phyloP scores from a whole-genome alignment of 75 land plant genomes.

The Isoetes taiwanensis region DNA sequence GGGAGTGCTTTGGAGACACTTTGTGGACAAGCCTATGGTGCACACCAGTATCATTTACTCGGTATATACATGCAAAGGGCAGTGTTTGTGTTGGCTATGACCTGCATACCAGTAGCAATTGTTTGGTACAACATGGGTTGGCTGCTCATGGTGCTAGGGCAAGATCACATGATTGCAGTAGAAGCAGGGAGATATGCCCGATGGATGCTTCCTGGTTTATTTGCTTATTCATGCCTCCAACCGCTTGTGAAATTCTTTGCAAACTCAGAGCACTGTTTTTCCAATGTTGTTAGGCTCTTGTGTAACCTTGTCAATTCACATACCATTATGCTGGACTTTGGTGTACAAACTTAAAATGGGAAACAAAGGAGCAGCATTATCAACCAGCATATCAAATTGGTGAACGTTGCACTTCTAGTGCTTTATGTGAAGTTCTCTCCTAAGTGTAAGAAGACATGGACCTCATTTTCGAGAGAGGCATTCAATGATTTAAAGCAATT shows the following conservation, averaged over 20 bases:
- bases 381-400: conserved; percentile 35
- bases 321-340: conserved; percentile 33
- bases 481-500: not conserved
- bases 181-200: conserved; percentile 11
- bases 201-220: conserved; percentile 25
- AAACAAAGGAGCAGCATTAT: conserved; percentile 24
- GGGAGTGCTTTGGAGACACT: conserved; percentile 41
- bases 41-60: conserved; percentile 27
- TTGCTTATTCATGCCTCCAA: conserved; percentile 15
- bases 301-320: conserved; percentile 19
- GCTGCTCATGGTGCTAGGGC: conserved; percentile 20
- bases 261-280: conserved; percentile 32
- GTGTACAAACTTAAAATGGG: conserved; percentile 26
- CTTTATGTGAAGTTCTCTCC: conserved; percentile 10
- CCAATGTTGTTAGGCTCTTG: conserved; percentile 16
- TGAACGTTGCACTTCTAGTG: conserved; percentile 10
- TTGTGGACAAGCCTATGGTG: conserved; percentile 46
- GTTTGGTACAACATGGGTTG: conserved; percentile 18
- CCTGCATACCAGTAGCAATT: conserved; percentile 9
- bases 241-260: conserved; percentile 38
- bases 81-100: conserved; percentile 17
- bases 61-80: conserved; percentile 41
- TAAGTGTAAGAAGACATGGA: not conserved
- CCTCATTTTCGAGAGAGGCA: not conserved
- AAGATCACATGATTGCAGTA: conserved; percentile 12